These are phyloP conservation scores for Leccinellum luteum DNA, from an alignment of 768 basidiomycete genomes.

Conservation along the genomic window DNA sequence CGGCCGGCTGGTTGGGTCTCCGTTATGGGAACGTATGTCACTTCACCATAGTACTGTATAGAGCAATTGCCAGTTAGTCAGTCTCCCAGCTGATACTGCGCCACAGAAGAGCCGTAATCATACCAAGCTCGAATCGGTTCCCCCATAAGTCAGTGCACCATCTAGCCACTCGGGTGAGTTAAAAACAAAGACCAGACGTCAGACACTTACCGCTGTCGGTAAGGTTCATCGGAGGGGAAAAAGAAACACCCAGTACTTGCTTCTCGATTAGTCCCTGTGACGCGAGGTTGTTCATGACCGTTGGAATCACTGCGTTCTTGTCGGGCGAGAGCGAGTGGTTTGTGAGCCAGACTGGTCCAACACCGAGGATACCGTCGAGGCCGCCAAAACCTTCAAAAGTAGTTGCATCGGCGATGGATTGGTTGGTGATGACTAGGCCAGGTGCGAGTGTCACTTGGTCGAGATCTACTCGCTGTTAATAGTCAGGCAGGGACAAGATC, in stretches of 20 bases:
- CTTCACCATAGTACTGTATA: constrained; percentile 19
- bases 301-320: constrained; percentile 9
- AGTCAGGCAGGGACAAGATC: not conserved
- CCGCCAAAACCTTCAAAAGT: constrained; percentile 12
- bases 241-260: constrained; percentile 17
- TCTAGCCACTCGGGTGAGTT: constrained; percentile 12
- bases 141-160: not conserved
- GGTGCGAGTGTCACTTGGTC: constrained; percentile 27
- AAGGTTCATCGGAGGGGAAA: constrained; percentile 9
- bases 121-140: not conserved
- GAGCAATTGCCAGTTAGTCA: not conserved
- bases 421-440: constrained; percentile 24
- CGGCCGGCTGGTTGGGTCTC: constrained; percentile 18
- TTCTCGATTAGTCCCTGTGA: constrained; percentile 14
- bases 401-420: constrained; percentile 28
- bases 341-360: constrained; percentile 17
- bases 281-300: constrained; percentile 18
- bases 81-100: not conserved
- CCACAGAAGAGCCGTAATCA: not conserved
- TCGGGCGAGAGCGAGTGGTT: not conserved
- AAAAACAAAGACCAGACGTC: not conserved
- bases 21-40: constrained; percentile 28
- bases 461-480: constrained; percentile 9
- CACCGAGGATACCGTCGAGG: constrained; percentile 26
- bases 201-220: constrained; percentile 8